These are phyloP conservation scores for Oryza brachyantha DNA, from an alignment of 176 grass and related monocot genomes.

Conservation along the genomic window DNA sequence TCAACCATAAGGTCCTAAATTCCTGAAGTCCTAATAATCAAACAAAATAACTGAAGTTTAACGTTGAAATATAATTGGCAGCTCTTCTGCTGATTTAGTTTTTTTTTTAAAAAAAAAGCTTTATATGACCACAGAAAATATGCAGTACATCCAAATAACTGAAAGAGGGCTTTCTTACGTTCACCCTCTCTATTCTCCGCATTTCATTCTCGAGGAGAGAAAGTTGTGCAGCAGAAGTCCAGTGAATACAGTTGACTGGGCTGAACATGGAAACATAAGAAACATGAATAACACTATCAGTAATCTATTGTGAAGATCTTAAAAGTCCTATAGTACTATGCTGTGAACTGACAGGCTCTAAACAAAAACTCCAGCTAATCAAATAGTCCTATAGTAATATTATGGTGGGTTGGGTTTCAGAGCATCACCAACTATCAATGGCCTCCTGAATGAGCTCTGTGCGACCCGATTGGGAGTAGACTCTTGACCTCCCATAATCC, in stretches of 20 bases:
- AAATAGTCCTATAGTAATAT: too few species aligned
- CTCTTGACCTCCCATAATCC: slow-evolving; percentile 79
- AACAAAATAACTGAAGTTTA: background rate
- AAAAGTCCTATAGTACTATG: background rate
- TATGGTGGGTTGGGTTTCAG: background rate
- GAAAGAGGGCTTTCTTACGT: slow-evolving; percentile 46
- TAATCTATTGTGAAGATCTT: slow-evolving; percentile 16
- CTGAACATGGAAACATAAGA: slow-evolving; percentile 49
- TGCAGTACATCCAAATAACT: background rate
- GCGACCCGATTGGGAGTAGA: slow-evolving; percentile 59
- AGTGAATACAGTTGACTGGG: slow-evolving; percentile 96
- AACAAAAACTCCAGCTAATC: too few species aligned
- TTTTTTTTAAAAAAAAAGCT: too few species aligned
- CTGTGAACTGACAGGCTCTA: background rate
- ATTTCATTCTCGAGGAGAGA: slow-evolving; percentile 93
- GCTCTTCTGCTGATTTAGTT: too few species aligned
- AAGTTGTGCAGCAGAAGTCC: slow-evolving; percentile 90
- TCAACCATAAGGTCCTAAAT: background rate
- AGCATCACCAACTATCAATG: slow-evolving; percentile 82
- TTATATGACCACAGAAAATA: background rate
- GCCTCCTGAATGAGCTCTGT: slow-evolving; percentile 69
- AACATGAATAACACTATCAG: background rate
- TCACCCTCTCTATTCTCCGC: slow-evolving; percentile 78
- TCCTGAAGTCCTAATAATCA: background rate
- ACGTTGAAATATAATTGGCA: too few species aligned